Percentiles rank a stretch among this genome's conserved stretches.
phyloP scores from a whole-genome alignment of 805 yeast species.

The Cyberlindnera amylophila region DNA sequence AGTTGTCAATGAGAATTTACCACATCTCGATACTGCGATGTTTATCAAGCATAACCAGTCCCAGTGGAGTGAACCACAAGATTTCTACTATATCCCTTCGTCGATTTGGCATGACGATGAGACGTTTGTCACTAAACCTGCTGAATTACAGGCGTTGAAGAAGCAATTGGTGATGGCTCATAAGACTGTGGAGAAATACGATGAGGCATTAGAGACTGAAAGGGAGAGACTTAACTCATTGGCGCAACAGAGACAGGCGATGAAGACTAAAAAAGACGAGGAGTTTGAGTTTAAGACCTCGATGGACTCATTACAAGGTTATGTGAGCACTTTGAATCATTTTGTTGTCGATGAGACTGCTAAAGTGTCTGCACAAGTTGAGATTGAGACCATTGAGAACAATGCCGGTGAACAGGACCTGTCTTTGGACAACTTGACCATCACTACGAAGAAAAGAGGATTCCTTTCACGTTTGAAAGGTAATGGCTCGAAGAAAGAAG shows the following conservation, averaged over 20 bases:
- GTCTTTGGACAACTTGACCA: conserved; percentile 48
- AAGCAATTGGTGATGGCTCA: conserved; percentile 42
- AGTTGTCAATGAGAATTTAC: conserved; percentile 66
- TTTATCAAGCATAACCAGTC: conserved; percentile 78
- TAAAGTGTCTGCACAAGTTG: conserved; percentile 77
- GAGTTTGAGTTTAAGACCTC: conserved; percentile 37
- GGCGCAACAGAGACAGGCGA: conserved; percentile 30
- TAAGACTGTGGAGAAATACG: conserved; percentile 27
- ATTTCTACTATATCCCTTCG: conserved; percentile 81
- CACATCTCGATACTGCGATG: conserved; percentile 80
- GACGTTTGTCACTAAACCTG: conserved; percentile 52
- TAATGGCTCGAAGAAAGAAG: conserved; percentile 17
- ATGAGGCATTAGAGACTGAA: conserved; percentile 29
- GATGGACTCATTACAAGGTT: conserved; percentile 44
- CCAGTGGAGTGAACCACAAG: conserved; percentile 83
- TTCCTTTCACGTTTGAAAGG: conserved; percentile 40
- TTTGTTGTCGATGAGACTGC: conserved; percentile 71
- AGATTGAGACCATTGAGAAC: conserved; percentile 83
- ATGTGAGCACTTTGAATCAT: conserved; percentile 50
- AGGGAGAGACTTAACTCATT: conserved; percentile 30
- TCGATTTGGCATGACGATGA: conserved; percentile 98
- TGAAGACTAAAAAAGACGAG: conserved; percentile 42
- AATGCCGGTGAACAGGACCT: conserved; percentile 76
- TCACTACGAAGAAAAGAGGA: conserved; percentile 54
- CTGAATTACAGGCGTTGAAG: conserved; percentile 45